A percentile compares a stretch with the other conserved stretches of the same genome.
Evolutionary conservation across 2,329 filamentous ascomycete species (phyloP).

Genomic region (Colletotrichum lini): DNA sequence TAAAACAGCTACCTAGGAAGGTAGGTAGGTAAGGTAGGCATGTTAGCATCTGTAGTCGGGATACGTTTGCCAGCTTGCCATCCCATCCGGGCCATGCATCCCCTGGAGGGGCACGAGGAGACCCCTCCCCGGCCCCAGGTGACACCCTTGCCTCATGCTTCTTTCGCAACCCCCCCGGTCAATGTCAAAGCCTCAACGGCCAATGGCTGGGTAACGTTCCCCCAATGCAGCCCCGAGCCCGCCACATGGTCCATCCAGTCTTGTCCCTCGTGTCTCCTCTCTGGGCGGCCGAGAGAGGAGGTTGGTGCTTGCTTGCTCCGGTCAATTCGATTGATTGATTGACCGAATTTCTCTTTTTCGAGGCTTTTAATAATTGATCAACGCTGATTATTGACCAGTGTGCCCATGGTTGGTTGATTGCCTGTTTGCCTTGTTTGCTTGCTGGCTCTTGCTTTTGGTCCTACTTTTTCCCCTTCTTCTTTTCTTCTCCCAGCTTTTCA

Average conservation of each 20-base stretch:
- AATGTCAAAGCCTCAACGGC: conserved; percentile 12
- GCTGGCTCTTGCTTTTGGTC: conserved; percentile 8
- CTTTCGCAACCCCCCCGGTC: conserved; percentile 28
- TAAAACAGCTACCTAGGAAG: background rate
- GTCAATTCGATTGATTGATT: conserved; percentile 15
- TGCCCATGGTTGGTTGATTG: conserved; percentile 21
- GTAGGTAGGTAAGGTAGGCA: background rate
- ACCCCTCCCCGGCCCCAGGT: background rate
- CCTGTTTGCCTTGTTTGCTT: conserved; percentile 1
- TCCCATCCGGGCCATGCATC: background rate
- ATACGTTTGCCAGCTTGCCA: too few relatives aligned
- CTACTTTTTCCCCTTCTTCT: background rate
- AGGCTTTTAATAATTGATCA: background rate
- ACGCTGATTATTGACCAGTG: conserved; percentile 15
- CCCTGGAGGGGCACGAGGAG: background rate
- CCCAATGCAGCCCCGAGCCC: background rate
- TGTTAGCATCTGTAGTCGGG: too few relatives aligned
- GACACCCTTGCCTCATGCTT: conserved; percentile 35
- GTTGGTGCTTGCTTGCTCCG: conserved; percentile 7
- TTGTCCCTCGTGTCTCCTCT: background rate
- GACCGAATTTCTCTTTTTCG: background rate
- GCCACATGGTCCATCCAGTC: conserved; percentile 2
- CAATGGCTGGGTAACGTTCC: conserved; percentile 9
- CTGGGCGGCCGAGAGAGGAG: background rate
- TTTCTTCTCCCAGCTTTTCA: too few relatives aligned